Evolutionary conservation across 1,284 basidiomycete genomes (phyloP).

Genomic region (Tausonia pullulans): DNA sequence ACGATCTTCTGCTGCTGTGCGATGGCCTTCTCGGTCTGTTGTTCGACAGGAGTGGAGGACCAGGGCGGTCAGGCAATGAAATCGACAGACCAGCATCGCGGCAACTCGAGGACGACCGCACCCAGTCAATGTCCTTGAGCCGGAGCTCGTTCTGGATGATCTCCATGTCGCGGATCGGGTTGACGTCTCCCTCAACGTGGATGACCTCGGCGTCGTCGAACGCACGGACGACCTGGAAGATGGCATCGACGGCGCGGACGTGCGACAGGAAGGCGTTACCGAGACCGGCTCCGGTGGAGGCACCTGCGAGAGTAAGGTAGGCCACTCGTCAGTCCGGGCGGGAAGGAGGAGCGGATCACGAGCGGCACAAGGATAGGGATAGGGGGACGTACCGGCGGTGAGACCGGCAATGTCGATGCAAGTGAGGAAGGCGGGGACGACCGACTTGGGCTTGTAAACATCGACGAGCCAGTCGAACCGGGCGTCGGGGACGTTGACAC

Average conservation of each 20-base stretch:
- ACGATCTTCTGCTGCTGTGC: conserved; percentile 14
- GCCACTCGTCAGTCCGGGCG: conserved; percentile 6
- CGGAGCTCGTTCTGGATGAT: conserved; percentile 91
- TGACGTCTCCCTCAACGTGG: conserved; percentile 96
- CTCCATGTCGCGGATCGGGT: conserved; percentile 94
- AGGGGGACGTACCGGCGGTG: conserved; percentile 55
- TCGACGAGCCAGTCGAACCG: conserved; percentile 92
- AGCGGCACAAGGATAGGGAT: neutral
- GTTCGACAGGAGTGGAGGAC: too few species aligned
- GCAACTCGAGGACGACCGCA: conserved; percentile 25
- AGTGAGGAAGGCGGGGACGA: conserved; percentile 88
- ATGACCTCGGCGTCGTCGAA: conserved; percentile 99
- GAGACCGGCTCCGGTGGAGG: conserved; percentile 94
- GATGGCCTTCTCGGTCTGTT: conserved; percentile 11
- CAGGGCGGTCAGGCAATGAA: too few species aligned
- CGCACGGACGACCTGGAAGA: conserved; percentile 96
- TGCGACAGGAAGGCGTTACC: conserved; percentile 97
- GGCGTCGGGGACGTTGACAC: conserved; percentile 90
- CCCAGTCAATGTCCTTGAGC: conserved; percentile 98
- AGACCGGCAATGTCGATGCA: conserved; percentile 99
- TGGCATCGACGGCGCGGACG: conserved; percentile 96
- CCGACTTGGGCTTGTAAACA: conserved; percentile 77
- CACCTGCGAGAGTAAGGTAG: conserved; percentile 47
- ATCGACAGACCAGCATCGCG: conserved; percentile 42
- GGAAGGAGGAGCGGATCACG: neutral